Conservation (phyloP, 1,284 basidiomycete genomes). For the Microbotryum intermedium region DNA sequence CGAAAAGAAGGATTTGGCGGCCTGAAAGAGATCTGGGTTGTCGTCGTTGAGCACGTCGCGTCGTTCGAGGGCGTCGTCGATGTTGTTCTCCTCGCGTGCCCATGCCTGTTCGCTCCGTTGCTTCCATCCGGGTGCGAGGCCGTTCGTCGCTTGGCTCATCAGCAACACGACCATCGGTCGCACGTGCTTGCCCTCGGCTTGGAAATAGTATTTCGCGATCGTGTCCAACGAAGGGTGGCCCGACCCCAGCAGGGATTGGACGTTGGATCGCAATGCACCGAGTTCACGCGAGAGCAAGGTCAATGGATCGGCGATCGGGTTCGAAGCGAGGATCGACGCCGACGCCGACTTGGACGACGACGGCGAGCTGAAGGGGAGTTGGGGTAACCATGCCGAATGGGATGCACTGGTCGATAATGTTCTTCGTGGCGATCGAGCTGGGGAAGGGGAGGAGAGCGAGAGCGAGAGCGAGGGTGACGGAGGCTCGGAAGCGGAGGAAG, state of each 20-base stretch:
- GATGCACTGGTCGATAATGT: neutral
- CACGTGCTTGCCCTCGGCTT: conserved; percentile 64
- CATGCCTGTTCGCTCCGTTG: conserved; percentile 44
- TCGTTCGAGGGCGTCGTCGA: conserved; percentile 56
- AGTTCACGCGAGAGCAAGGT: conserved; percentile 54
- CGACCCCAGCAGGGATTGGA: conserved; percentile 74
- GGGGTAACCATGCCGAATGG: neutral
- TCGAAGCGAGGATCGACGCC: conserved; percentile 5
- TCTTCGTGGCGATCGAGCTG: neutral
- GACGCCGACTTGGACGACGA: conserved; percentile 8
- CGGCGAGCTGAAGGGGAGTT: conserved; percentile 6
- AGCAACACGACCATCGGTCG: conserved; percentile 84
- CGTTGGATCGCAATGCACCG: conserved; percentile 59
- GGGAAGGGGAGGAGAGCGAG: neutral
- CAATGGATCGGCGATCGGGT: conserved; percentile 19
- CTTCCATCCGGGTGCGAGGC: conserved; percentile 52
- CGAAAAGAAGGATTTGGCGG: conserved; percentile 50
- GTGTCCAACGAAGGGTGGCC: conserved; percentile 78
- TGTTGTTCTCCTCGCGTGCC: conserved; percentile 35
- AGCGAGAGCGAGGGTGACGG: neutral
- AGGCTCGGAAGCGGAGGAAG: neutral
- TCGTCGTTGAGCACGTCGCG: conserved; percentile 73
- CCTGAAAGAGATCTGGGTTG: conserved; percentile 68
- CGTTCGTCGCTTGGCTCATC: conserved; percentile 85
- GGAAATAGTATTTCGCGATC: conserved; percentile 89